Conservation (phyloP, 768 basidiomycete genomes). For the Paxillus involutus region DNA sequence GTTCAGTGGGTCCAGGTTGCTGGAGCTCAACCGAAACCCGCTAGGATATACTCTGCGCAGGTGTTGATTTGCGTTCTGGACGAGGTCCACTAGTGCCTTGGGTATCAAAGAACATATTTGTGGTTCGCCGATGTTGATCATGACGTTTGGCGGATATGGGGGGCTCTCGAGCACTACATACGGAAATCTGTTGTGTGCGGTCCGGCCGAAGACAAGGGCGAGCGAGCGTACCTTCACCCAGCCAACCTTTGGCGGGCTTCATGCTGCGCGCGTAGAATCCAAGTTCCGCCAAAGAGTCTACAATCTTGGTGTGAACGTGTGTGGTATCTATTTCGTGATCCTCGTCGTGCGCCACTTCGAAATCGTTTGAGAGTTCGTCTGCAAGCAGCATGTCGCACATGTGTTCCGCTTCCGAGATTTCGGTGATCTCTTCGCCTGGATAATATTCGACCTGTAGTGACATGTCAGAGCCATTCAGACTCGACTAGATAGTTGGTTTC, state of each 20-base stretch:
- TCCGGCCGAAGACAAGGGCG: not conserved
- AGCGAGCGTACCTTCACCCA: slow-evolving; percentile 33
- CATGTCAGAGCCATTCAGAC: not conserved
- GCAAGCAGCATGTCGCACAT: not conserved
- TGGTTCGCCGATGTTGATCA: slow-evolving; percentile 64
- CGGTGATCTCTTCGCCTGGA: slow-evolving; percentile 23
- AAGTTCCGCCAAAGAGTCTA: slow-evolving; percentile 51
- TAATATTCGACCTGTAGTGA: slow-evolving; percentile 55
- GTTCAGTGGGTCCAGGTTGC: slow-evolving; percentile 50
- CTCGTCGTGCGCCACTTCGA: slow-evolving; percentile 15
- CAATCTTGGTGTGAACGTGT: slow-evolving; percentile 34
- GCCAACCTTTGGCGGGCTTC: slow-evolving; percentile 58
- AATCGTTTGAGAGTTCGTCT: slow-evolving; percentile 6
- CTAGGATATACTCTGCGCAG: slow-evolving; percentile 59
- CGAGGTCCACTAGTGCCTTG: slow-evolving; percentile 34
- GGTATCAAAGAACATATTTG: slow-evolving; percentile 42
- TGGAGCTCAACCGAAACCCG: slow-evolving; percentile 55
- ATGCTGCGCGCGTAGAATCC: slow-evolving; percentile 63
- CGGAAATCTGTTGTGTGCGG: not conserved
- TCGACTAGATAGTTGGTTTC: not conserved
- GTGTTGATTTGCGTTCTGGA: slow-evolving; percentile 42
- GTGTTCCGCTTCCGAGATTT: slow-evolving; percentile 3
- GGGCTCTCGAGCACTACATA: slow-evolving; percentile 13
- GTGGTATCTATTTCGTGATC: slow-evolving; percentile 12
- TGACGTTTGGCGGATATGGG: slow-evolving; percentile 37